Conservation (phyloP, 371 early-diverging fungal species). For the Mucor mucedo region DNA sequence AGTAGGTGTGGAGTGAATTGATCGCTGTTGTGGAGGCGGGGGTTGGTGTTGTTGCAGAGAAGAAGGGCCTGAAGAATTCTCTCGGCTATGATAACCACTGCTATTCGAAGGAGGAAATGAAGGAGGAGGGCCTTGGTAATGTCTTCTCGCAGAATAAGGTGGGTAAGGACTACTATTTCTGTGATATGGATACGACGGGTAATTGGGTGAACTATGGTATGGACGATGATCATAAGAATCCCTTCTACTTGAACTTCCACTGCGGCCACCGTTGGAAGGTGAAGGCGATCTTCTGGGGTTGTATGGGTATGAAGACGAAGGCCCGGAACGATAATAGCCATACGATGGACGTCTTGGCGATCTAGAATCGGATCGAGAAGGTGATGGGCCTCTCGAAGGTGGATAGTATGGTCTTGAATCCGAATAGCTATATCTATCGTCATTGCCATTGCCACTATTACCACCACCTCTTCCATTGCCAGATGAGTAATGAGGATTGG, state of each 20-base stretch:
- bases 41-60: slow-evolving; percentile 1
- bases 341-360: slow-evolving; percentile 46
- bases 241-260: slow-evolving; percentile 29
- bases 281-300: slow-evolving; percentile 41
- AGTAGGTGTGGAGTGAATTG: slow-evolving; percentile 26
- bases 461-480: slow-evolving; percentile 16
- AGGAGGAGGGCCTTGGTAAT: slow-evolving; percentile 22
- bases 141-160: slow-evolving; percentile 30
- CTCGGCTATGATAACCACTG: slow-evolving; percentile 18
- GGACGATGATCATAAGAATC: slow-evolving; percentile 41
- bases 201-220: slow-evolving; percentile 19
- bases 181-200: slow-evolving; percentile 13
- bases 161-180: slow-evolving; percentile 15
- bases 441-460: not conserved
- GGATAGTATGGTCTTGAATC: slow-evolving; percentile 31
- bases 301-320: slow-evolving; percentile 28
- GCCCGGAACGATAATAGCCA: slow-evolving; percentile 36
- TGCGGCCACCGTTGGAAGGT: slow-evolving; percentile 20
- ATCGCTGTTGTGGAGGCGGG: slow-evolving; percentile 15
- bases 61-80: slow-evolving; percentile 15
- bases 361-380: slow-evolving; percentile 39
- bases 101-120: slow-evolving; percentile 6
- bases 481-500: slow-evolving; percentile 34
- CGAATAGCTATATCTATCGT: slow-evolving; percentile 21
- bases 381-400: slow-evolving; percentile 32